Conservation (phyloP, 139 green algal species). For the Chlorella sp. region DNA sequence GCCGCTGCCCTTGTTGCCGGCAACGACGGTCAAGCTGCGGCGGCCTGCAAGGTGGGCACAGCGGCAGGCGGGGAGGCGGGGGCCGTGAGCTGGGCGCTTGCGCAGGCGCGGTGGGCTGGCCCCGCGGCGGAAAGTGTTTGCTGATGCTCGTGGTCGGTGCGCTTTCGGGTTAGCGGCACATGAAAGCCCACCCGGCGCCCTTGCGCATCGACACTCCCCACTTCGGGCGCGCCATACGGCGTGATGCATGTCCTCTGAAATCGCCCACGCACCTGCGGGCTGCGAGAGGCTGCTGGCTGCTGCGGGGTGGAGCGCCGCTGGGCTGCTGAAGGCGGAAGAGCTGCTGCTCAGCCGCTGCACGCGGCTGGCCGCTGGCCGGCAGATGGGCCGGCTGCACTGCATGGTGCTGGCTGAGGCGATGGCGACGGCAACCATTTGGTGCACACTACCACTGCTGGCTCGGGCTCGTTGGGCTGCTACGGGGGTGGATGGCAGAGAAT, state of each 20-base stretch:
- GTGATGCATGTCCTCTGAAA: neutral
- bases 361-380: neutral
- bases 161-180: neutral
- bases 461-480: too few relatives aligned
- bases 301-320: neutral
- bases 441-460: too few relatives aligned
- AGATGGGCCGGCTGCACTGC: too few relatives aligned
- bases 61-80: neutral
- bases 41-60: conserved; percentile 26
- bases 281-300: conserved; percentile 16
- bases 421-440: too few relatives aligned
- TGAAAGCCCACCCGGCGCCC: neutral
- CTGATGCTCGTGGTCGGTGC: too few relatives aligned
- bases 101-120: too few relatives aligned
- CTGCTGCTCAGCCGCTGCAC: neutral
- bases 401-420: too few relatives aligned
- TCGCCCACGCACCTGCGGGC: neutral
- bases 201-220: neutral
- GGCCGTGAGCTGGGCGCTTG: too few relatives aligned
- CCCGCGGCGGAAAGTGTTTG: neutral
- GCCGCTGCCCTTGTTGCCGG: conserved; percentile 80
- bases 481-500: too few relatives aligned
- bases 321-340: conserved; percentile 8
- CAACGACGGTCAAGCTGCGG: conserved; percentile 35
- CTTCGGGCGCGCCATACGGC: neutral